Percentiles rank a stretch among this genome's conserved stretches.
Conservation (phyloP, 495 filamentous ascomycete genomes). For the Penicillium lagena region DNA sequence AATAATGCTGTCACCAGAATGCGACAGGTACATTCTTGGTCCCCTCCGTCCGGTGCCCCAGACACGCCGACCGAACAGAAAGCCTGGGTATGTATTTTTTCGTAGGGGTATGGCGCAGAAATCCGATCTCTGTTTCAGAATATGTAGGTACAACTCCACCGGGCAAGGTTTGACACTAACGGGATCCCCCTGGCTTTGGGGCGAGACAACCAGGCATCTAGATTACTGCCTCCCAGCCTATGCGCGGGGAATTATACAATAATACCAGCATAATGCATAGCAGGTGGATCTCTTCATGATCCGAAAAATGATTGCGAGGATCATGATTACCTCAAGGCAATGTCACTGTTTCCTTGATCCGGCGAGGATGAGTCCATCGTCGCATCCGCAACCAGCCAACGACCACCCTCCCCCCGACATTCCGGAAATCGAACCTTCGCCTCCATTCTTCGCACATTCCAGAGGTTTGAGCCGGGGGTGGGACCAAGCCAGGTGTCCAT, state of each 20-base stretch:
- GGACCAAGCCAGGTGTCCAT: background rate
- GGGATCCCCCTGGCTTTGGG: no score
- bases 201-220: no score
- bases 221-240: no score
- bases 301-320: background rate
- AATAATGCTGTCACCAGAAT: constrained; percentile 3
- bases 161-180: no score
- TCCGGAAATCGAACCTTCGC: constrained; percentile 10
- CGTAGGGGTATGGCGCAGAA: background rate
- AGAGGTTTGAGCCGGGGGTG: background rate
- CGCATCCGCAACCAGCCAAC: constrained; percentile 1
- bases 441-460: background rate
- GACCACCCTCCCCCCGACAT: constrained; percentile 4
- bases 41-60: constrained; percentile 1
- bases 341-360: background rate
- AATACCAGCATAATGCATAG: no score
- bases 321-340: background rate
- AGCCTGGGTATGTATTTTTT: background rate
- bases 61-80: background rate
- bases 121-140: no score
- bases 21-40: constrained; percentile 9
- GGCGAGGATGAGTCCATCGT: constrained; percentile 2
- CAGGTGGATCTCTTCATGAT: no score
- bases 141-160: no score
- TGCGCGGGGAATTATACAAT: no score